Base-by-base conservation (phyloP, 2,329 filamentous ascomycete species). In the Didymella pinodella region DNA sequence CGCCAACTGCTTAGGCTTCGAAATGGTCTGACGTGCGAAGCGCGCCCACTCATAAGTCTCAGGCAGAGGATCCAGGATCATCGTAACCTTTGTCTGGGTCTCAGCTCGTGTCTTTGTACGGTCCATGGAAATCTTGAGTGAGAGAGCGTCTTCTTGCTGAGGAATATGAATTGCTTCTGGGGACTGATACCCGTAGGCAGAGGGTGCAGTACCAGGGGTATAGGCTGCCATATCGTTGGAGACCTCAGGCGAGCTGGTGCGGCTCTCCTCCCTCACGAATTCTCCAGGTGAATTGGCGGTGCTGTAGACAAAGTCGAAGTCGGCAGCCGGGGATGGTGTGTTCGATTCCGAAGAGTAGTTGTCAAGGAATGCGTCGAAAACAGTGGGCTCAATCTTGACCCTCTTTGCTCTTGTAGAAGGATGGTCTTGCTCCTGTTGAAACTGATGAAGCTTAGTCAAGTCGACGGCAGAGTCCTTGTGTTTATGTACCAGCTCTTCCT, bases 31-130 rank as follows among this genome's bases (percentile, higher is more conserved):
- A 3, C 90, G 88, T 4, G 94, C 95, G 16, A 99, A 85, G 71
- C 96, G 93, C 49, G 98, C 81, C 73, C 90, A 92, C 64, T 89
- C 91, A 57, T 93, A 86, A 11, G 90, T 90, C 0, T 84, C 80
- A 1, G 93, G 93, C 46, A 96, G 81, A 20, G 90, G 88, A 57
- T 88, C 89, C 38, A 98, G 78, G 0, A 88, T 90, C 77, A 98
- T 84, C 69, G 89, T 89, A 66, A 97, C 92, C 8, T 91, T 91
- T 67, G 98, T 97, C 74, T 98, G 95, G 0, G 95, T 98, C 80
- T 99, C 95, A 18, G 98, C 95, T 22, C 95, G 88, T 16, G 93
- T 97, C 78, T 97, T 98, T 56, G 75, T 73, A 60, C 71, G 74
- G 64, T 76, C 71, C 22, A 72, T 59, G 16, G 55, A 57, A 38